These are phyloP conservation scores for Clarireedia hainanense DNA, from an alignment of 2,329 filamentous ascomycete species.

Conservation along the genomic window DNA sequence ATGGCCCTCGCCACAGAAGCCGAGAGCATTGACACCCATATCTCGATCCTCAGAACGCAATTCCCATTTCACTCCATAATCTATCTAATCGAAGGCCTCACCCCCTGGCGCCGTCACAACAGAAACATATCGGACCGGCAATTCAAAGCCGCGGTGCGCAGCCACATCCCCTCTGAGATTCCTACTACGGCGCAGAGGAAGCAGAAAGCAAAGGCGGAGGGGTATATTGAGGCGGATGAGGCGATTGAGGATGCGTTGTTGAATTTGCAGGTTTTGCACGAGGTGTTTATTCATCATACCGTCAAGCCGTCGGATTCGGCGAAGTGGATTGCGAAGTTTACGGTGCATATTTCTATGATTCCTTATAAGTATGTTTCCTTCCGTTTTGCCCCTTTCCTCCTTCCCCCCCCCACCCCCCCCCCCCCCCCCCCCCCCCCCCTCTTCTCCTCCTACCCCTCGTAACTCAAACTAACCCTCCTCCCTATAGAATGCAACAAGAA, in stretches of 20 bases:
- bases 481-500: constrained; percentile 32
- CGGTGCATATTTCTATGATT: constrained; percentile 69
- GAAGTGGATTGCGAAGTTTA: constrained; percentile 65
- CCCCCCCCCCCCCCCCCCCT: no score
- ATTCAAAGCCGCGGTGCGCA: constrained; percentile 57
- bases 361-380: constrained; percentile 51
- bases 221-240: constrained; percentile 55
- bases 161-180: constrained; percentile 34
- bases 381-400: constrained; percentile 21
- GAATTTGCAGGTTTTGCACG: constrained; percentile 59
- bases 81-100: constrained; percentile 66
- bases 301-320: constrained; percentile 53
- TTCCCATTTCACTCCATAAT: constrained; percentile 50
- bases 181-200: constrained; percentile 13
- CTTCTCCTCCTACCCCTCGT: no score
- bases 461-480: background rate
- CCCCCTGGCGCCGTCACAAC: constrained; percentile 60
- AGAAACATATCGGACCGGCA: constrained; percentile 58
- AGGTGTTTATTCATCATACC: constrained; percentile 64
- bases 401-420: no score
- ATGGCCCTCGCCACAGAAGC: constrained; percentile 42
- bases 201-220: constrained; percentile 35
- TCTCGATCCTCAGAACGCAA: constrained; percentile 44
- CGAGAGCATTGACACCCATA: constrained; percentile 49
- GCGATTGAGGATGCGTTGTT: constrained; percentile 63